phyloP scores from a whole-genome alignment of 2,329 filamentous ascomycete genomes.

The Hymenoscyphus scutula region DNA sequence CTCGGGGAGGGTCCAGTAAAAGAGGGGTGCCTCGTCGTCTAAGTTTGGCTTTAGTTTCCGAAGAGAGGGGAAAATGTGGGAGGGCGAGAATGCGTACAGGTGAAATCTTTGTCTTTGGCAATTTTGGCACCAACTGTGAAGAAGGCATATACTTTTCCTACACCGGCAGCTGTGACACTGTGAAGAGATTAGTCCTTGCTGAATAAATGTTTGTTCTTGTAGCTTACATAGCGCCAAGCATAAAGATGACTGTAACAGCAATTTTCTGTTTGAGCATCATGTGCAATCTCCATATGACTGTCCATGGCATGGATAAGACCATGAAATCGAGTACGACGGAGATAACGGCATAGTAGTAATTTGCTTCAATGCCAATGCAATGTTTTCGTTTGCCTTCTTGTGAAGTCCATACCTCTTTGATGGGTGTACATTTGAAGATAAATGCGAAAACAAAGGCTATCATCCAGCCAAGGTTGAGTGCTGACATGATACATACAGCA shows the following conservation, averaged over 20 bases:
- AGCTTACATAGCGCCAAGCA: not conserved
- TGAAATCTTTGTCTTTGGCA: not conserved
- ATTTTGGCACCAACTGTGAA: not conserved
- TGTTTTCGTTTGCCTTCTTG: too few relatives aligned
- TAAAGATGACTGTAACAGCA: not conserved
- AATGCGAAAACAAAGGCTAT: too few relatives aligned
- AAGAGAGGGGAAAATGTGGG: not conserved
- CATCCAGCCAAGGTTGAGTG: too few relatives aligned
- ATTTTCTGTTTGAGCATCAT: not conserved
- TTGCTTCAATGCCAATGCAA: too few relatives aligned
- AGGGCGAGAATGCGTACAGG: not conserved
- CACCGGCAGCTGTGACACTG: not conserved
- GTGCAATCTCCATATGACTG: not conserved
- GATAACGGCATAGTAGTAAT: too few relatives aligned
- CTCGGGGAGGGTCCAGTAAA: not conserved
- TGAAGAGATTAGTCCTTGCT: not conserved
- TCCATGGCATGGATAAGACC: not conserved
- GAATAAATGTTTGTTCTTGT: not conserved
- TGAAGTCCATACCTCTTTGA: too few relatives aligned
- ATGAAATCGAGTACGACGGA: not conserved
- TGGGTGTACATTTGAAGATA: too few relatives aligned
- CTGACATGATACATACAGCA: too few relatives aligned
- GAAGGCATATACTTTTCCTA: not conserved
- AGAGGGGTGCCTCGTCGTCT: not conserved
- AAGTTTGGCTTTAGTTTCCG: not conserved